Conservation (phyloP, 495 filamentous ascomycete genomes). For the Hypoxylon fragiforme region DNA sequence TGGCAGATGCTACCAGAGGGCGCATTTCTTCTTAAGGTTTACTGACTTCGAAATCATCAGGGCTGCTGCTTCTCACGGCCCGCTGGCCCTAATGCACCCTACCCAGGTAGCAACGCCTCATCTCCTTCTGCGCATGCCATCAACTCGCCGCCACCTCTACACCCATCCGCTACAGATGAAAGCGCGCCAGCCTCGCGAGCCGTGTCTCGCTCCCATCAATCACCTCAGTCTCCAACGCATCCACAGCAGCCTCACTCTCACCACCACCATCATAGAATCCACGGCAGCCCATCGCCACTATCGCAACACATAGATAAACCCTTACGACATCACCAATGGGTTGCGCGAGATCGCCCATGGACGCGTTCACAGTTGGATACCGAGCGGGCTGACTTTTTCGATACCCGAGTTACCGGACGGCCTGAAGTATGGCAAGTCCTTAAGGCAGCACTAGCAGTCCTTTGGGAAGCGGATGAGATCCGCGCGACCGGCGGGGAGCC, state of each 20-base stretch:
- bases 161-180: conserved; percentile 22
- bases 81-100: conserved; percentile 48
- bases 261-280: conserved; percentile 23
- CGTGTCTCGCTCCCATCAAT: conserved; percentile 29
- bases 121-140: conserved; percentile 50
- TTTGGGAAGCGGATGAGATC: conserved; percentile 52
- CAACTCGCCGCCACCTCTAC: conserved; percentile 39
- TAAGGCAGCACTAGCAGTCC: conserved; percentile 62
- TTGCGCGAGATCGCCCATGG: conserved; percentile 49
- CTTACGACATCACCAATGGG: conserved; percentile 53
- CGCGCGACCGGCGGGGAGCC: conserved; percentile 24
- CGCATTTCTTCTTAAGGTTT: not conserved
- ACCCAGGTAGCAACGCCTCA: conserved; percentile 40
- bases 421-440: conserved; percentile 79
- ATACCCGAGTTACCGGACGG: conserved; percentile 78
- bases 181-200: conserved; percentile 21
- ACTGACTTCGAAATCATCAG: conserved; percentile 33
- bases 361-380: conserved; percentile 47
- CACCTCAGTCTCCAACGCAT: conserved; percentile 20
- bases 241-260: conserved; percentile 8
- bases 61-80: conserved; percentile 55
- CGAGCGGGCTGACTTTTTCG: conserved; percentile 71
- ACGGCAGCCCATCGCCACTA: conserved; percentile 23
- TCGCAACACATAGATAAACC: conserved; percentile 56
- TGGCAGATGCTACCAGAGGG: not conserved